phyloP scores from a whole-genome alignment of 164 flowering plant species.

The Aristolochia contorta region DNA sequence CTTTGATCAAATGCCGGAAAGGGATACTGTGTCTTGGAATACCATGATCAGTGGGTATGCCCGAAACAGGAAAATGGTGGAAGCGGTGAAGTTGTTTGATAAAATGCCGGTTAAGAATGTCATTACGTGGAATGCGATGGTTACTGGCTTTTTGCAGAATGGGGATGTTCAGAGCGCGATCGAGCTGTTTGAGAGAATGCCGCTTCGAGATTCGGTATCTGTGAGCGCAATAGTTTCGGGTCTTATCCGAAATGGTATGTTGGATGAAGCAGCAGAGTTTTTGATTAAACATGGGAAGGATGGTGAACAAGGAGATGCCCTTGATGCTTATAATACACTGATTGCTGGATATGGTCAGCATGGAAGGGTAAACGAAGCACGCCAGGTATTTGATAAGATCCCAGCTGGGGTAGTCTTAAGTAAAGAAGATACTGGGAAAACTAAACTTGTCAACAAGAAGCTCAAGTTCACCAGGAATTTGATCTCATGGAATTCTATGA shows the following conservation, averaged over 20 bases:
- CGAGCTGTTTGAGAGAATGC: conserved; percentile 12
- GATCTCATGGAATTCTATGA: conserved; percentile 15
- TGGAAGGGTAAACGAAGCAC: too few species aligned
- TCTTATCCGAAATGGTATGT: conserved; percentile 9
- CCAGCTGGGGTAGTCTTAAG: background rate
- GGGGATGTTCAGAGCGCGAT: conserved; percentile 8
- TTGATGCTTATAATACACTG: background rate
- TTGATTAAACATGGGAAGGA: background rate
- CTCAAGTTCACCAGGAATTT: conserved; percentile 6
- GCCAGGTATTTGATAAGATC: too few species aligned
- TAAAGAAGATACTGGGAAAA: too few species aligned
- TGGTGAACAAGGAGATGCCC: too few species aligned
- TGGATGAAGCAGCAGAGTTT: conserved; percentile 11
- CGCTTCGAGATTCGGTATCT: conserved; percentile 10
- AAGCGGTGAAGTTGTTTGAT: conserved; percentile 4
- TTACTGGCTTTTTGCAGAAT: conserved; percentile 9
- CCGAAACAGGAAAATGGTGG: conserved; percentile 2
- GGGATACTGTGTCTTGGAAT: conserved; percentile 14
- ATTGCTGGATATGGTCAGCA: conserved; percentile 9
- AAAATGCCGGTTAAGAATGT: conserved; percentile 13
- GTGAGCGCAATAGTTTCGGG: conserved; percentile 8
- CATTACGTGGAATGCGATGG: conserved; percentile 12
- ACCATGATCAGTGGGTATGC: conserved; percentile 17
- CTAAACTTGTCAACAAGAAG: background rate
- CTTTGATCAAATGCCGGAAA: conserved; percentile 7